phyloP scores from a whole-genome alignment of 2,329 filamentous ascomycete species.

The Nemania diffusa region DNA sequence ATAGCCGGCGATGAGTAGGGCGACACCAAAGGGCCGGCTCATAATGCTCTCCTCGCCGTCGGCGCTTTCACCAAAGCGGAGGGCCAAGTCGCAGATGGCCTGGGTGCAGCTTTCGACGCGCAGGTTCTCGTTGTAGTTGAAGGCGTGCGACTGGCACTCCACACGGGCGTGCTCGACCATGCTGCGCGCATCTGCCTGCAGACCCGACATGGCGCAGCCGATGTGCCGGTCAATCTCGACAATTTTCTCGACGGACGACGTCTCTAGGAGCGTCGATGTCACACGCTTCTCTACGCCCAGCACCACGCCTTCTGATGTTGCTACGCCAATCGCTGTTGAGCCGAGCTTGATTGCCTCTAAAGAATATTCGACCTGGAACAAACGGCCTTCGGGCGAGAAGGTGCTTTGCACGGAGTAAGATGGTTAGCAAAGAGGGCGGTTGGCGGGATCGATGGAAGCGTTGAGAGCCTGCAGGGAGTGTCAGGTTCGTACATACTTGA shows the following conservation, averaged over 20 bases:
- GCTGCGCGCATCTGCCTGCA: constrained; percentile 96
- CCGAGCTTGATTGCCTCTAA: constrained; percentile 99
- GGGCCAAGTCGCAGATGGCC: constrained; percentile 95
- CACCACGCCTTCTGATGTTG: constrained; percentile 93
- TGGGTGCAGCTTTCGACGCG: constrained; percentile 98
- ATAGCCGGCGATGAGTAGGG: constrained; percentile 93
- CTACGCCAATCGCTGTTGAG: constrained; percentile 96
- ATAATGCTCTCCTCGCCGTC: constrained; percentile 99
- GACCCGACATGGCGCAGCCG: constrained; percentile 96
- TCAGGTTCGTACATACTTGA: constrained; percentile 75
- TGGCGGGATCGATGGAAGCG: constrained; percentile 15
- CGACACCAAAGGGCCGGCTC: constrained; percentile 96
- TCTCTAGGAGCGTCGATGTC: constrained; percentile 95
- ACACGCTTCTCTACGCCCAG: constrained; percentile 99
- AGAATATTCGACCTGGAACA: constrained; percentile 99
- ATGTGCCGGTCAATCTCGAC: constrained; percentile 99
- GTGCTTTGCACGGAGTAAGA: constrained; percentile 68
- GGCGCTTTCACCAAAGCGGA: constrained; percentile 96
- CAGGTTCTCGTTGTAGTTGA: constrained; percentile 97
- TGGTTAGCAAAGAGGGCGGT: constrained; percentile 20
- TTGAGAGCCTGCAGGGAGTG: constrained; percentile 12
- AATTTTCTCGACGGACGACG: constrained; percentile 98
- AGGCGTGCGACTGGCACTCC: constrained; percentile 95
- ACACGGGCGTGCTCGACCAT: constrained; percentile 99
- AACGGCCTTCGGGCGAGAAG: constrained; percentile 98